Conservation (phyloP, 2,329 filamentous ascomycete species). For the Rhinocladiella mackenziei region DNA sequence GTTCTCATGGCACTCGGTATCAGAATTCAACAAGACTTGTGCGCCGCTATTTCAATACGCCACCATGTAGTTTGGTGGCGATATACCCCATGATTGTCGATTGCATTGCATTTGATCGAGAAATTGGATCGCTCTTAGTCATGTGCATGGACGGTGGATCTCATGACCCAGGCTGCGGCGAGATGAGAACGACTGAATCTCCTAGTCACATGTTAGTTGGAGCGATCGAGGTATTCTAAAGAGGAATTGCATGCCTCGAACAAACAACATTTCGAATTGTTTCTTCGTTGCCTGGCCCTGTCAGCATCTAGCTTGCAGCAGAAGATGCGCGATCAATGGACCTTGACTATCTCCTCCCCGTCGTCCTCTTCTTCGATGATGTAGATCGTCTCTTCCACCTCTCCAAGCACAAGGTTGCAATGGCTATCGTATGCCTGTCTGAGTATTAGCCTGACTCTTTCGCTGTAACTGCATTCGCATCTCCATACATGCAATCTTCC, state of each 20-base stretch:
- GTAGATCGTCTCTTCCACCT: constrained; percentile 97
- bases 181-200: constrained; percentile 69
- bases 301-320: background rate
- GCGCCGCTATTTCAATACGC: no score
- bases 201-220: constrained; percentile 46
- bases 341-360: constrained; percentile 68
- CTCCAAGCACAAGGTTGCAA: constrained; percentile 92
- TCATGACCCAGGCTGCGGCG: constrained; percentile 51
- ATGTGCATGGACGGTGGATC: constrained; percentile 10
- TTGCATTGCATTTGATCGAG: background rate
- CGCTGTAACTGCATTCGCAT: background rate
- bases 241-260: constrained; percentile 66
- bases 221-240: background rate
- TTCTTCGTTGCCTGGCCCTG: constrained; percentile 75
- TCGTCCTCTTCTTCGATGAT: constrained; percentile 85
- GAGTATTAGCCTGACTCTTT: constrained; percentile 23
- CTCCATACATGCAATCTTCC: constrained; percentile 81
- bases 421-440: constrained; percentile 92
- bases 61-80: no score
- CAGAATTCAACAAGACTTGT: no score
- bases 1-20: no score
- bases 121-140: background rate
- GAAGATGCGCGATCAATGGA: constrained; percentile 35
- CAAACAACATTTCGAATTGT: constrained; percentile 98
- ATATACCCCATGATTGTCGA: no score